A percentile compares a stretch with the other conserved stretches of the same genome.
These are phyloP conservation scores for Serpula lacrymans DNA, from an alignment of 768 basidiomycete genomes.

Conservation along the genomic window DNA sequence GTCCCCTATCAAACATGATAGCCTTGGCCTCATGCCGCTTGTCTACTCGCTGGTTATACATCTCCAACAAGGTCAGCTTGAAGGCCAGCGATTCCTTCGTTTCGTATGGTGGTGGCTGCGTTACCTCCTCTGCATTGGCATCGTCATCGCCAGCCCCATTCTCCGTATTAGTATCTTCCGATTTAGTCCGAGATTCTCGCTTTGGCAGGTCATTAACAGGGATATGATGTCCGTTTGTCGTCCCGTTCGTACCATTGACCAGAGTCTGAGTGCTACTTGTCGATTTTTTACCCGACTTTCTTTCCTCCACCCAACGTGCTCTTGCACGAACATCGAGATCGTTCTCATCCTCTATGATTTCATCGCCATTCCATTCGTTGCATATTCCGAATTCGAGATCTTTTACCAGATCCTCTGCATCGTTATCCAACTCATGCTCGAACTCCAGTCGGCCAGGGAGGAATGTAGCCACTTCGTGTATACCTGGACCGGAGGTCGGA, in stretches of 20 bases:
- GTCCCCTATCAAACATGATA: slow-evolving; percentile 86
- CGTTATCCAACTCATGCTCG: slow-evolving; percentile 96
- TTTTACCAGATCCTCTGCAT: slow-evolving; percentile 93
- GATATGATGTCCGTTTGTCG: slow-evolving; percentile 4
- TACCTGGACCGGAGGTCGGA: slow-evolving; percentile 85
- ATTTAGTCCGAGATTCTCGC: slow-evolving; percentile 27
- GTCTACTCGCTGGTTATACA: slow-evolving; percentile 86
- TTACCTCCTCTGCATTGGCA: slow-evolving; percentile 59
- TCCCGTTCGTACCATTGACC: neutral
- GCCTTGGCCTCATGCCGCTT: slow-evolving; percentile 83
- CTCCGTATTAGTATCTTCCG: slow-evolving; percentile 46
- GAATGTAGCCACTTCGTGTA: slow-evolving; percentile 90
- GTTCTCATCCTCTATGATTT: slow-evolving; percentile 73
- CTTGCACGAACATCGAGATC: slow-evolving; percentile 67
- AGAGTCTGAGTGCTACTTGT: slow-evolving; percentile 20
- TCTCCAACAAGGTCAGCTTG: slow-evolving; percentile 86
- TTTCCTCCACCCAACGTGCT: slow-evolving; percentile 38
- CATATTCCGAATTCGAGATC: slow-evolving; percentile 96
- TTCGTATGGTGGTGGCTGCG: slow-evolving; percentile 76
- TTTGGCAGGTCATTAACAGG: slow-evolving; percentile 19
- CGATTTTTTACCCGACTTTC: slow-evolving; percentile 20
- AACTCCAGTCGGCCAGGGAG: slow-evolving; percentile 98
- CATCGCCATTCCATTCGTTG: slow-evolving; percentile 78
- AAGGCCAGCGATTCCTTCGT: slow-evolving; percentile 79
- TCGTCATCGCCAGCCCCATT: slow-evolving; percentile 55